Base-by-base conservation (phyloP, 2,329 filamentous ascomycete species). In the Xylaria sp. region DNA sequence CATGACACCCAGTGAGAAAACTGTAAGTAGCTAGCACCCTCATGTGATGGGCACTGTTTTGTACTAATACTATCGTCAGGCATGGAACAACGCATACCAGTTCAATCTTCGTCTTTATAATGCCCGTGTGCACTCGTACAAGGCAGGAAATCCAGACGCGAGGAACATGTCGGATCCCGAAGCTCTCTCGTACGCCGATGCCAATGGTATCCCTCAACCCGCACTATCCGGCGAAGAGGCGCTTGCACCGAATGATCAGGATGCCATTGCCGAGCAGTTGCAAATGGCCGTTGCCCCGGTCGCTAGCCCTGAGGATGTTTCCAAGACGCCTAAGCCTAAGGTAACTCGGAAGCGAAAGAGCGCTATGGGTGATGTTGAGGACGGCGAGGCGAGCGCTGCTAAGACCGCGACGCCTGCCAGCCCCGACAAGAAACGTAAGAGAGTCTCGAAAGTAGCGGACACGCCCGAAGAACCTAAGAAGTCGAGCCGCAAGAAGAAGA, bases 1-100 rank as follows among this genome's bases (percentile, higher is more conserved):
- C 61, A 91, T 97, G 87, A 78, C 78, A 6, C 81, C 87, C 1
- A 74, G 78, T 8, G 88, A 95, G 76, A 95, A 95, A 76, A 76
- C 76, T 58, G 78, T 78, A 63, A 64, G 76, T 70, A 8, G 29
- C 13, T 4, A 42, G 7, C 2, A 18, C 40, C n/a, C 9, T 16
- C 16, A 21, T 9, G 11, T 13, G 4, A n/a, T 20, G 47, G 8
- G 11, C 37, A 42, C 21, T n/a, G 16, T 34, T 18, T 43, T 29
- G 40, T 7, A n/a, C 62, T 66, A 50, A 67, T 46, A 2, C 6
- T 7, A 1, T 21, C 38, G 3, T 9, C 53, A 78, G 72, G 81
- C 80, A 58, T 87, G 84, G 84, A 85, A 86, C 72, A 81, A 83
- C 51, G 84, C 83, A 5, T 87, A 87, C 72, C 82, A 85, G 73